A percentile compares a stretch with the other conserved stretches of the same genome.
Evolutionary conservation across 306 rosid species (phyloP).

Genomic region (Gastrolobium bilobum): DNA sequence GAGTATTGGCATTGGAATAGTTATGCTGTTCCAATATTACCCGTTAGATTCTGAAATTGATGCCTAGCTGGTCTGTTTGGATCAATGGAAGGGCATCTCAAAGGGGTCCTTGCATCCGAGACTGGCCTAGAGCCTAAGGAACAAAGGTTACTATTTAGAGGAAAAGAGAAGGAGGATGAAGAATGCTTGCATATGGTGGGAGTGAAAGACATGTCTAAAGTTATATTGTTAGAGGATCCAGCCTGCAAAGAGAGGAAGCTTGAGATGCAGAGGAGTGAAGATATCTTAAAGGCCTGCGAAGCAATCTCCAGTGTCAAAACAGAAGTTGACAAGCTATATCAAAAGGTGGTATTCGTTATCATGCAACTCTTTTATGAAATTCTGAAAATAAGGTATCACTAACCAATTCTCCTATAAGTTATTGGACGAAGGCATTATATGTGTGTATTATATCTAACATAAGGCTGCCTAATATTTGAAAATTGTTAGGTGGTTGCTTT

Average conservation of each 20-base stretch:
- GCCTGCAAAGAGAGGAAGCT: conserved; percentile 76
- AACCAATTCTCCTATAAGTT: no score
- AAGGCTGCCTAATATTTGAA: neutral
- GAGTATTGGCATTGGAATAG: conserved; percentile 33
- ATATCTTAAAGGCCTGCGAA: conserved; percentile 56
- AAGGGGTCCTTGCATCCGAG: conserved; percentile 58
- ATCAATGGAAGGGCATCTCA: conserved; percentile 68
- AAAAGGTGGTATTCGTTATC: conserved; percentile 59
- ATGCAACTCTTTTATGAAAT: neutral
- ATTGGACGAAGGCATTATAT: no score
- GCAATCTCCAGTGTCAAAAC: conserved; percentile 58
- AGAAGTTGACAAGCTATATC: conserved; percentile 68
- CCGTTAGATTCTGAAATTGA: conserved; percentile 40
- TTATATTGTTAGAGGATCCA: conserved; percentile 78
- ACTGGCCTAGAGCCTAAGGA: conserved; percentile 73
- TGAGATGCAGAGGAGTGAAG: conserved; percentile 58
- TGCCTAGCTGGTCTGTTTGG: conserved; percentile 30
- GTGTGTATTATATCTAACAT: no score
- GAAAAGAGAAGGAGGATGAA: conserved; percentile 76
- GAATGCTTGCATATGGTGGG: conserved; percentile 78
- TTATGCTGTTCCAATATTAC: neutral
- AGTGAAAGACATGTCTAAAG: conserved; percentile 70
- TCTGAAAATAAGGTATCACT: neutral
- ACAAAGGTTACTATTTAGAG: conserved; percentile 72
- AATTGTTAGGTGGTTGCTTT: conserved; percentile 60